Base-by-base conservation (phyloP, 2,329 filamentous ascomycete species). In the Aspergillus quadricinctus region DNA sequence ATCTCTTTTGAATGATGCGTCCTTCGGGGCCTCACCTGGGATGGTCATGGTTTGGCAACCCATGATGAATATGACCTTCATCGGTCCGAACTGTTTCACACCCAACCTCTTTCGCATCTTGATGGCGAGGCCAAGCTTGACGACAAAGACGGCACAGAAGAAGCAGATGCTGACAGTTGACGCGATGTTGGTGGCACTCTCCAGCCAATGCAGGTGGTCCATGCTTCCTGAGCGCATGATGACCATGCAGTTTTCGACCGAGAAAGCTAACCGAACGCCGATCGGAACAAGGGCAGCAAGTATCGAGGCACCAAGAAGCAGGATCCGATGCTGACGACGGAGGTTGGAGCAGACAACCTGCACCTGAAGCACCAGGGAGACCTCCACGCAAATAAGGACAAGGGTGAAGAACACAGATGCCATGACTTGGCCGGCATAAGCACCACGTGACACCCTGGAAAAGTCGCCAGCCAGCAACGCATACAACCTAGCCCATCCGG, bases 41-140 rank as follows among this genome's bases (percentile, higher is more conserved):
- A 88, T 76, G 35, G 85, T 66, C 77, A 89, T 78, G 1, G 85
- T 88, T 71, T 88, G 85, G 59, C 82, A 85, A 49, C 84, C 83
- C 80, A 88, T 87, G 64, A 88, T 80, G 68, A 86, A 86, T 58
- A 88, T 82, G 55, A 86, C 80, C 63, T 86, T 83, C 78, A 88
- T 84, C 1, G 84, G 82, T 9, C 84, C 83, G 65, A 86, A 87
- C 54, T 83, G 80, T 54, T 75, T 78, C 64, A 87, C 75, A 1
- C 84, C 83, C 57, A 88, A 73, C 62, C 75, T 76, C 54, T 76
- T 79, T 23, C 86, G 80, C 60, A 81, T 75, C 8, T 76, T 68
- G 35, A 88, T 80, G 6, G 84, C 83, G 59, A 79, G 75, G 6
- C 80, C 81, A 4, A 89, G 77, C 70, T 88, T 89, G 55, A 69